Evolutionary conservation across 805 yeast genomes (phyloP).

Genomic region (Schwanniomyces polymorphus): DNA sequence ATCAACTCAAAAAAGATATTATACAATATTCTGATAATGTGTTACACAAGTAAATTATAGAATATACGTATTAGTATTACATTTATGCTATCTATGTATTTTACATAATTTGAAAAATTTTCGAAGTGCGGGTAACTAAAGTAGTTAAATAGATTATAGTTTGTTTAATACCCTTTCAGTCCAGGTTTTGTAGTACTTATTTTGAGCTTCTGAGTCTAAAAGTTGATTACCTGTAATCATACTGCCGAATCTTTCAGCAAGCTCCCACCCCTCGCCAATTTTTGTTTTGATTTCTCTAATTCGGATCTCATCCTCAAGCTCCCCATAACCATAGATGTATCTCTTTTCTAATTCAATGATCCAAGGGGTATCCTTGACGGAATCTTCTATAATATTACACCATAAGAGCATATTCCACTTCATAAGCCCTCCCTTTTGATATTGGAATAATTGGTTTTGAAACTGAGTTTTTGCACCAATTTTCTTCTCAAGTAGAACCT

Average conservation of each 20-base stretch:
- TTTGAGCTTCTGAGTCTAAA: slow-evolving; percentile 29
- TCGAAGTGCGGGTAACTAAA: slow-evolving; percentile 6
- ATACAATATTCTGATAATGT: not conserved
- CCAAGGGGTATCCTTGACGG: slow-evolving; percentile 64
- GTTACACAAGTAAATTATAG: not conserved
- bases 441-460: slow-evolving; percentile 48
- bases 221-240: slow-evolving; percentile 33
- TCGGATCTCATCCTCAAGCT: slow-evolving; percentile 13
- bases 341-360: slow-evolving; percentile 51
- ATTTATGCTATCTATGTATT: not conserved
- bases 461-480: slow-evolving; percentile 51
- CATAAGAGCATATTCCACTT: slow-evolving; percentile 52
- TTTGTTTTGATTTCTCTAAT: slow-evolving; percentile 27
- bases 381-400: slow-evolving; percentile 51
- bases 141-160: not conserved
- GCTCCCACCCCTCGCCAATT: slow-evolving; percentile 31
- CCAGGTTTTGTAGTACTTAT: slow-evolving; percentile 33
- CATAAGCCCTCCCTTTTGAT: slow-evolving; percentile 55
- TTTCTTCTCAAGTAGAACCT: slow-evolving; percentile 41
- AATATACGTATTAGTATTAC: not conserved
- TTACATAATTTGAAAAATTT: not conserved
- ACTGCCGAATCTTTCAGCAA: slow-evolving; percentile 29
- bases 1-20: not conserved
- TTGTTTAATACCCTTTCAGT: slow-evolving; percentile 12
- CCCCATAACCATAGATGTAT: slow-evolving; percentile 34